Conservation (phyloP, 495 filamentous ascomycete species). For the Lophiostoma macrostomum region DNA sequence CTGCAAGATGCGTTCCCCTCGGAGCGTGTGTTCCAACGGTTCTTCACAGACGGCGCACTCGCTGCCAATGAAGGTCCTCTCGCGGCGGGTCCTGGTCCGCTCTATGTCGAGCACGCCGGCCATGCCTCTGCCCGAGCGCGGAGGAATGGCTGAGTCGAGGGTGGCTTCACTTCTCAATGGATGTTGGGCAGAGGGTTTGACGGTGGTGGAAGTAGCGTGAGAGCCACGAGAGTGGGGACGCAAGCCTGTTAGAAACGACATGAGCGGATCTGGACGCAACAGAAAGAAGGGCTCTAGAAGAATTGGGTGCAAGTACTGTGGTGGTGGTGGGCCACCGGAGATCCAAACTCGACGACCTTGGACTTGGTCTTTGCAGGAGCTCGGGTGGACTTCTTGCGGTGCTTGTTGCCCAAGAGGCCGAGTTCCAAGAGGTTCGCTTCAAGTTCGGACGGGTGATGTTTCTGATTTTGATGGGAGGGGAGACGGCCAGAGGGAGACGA, state of each 20-base stretch:
- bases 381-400: slow-evolving; percentile 20
- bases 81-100: slow-evolving; percentile 74
- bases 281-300: slow-evolving; percentile 17
- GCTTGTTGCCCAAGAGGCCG: slow-evolving; percentile 30
- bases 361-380: slow-evolving; percentile 13
- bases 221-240: slow-evolving; percentile 32
- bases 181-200: slow-evolving; percentile 16
- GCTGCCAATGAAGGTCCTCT: slow-evolving; percentile 91
- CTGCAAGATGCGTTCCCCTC: slow-evolving; percentile 91
- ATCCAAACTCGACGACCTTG: slow-evolving; percentile 33
- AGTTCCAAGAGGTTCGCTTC: slow-evolving; percentile 32
- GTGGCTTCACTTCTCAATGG: slow-evolving; percentile 17
- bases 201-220: slow-evolving; percentile 8
- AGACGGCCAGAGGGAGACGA: slow-evolving; percentile 9
- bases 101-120: slow-evolving; percentile 76
- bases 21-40: slow-evolving; percentile 91
- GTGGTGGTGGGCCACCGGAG: slow-evolving; percentile 26
- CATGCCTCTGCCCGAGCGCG: slow-evolving; percentile 55
- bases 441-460: slow-evolving; percentile 18
- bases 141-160: slow-evolving; percentile 20
- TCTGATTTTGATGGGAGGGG: slow-evolving; percentile 16
- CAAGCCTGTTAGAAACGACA: slow-evolving; percentile 33
- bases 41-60: slow-evolving; percentile 97
- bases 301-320: slow-evolving; percentile 30
- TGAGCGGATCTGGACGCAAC: slow-evolving; percentile 33